phyloP scores from a whole-genome alignment of 352 stramenopile species.

The Elongisporangium undulatum region DNA sequence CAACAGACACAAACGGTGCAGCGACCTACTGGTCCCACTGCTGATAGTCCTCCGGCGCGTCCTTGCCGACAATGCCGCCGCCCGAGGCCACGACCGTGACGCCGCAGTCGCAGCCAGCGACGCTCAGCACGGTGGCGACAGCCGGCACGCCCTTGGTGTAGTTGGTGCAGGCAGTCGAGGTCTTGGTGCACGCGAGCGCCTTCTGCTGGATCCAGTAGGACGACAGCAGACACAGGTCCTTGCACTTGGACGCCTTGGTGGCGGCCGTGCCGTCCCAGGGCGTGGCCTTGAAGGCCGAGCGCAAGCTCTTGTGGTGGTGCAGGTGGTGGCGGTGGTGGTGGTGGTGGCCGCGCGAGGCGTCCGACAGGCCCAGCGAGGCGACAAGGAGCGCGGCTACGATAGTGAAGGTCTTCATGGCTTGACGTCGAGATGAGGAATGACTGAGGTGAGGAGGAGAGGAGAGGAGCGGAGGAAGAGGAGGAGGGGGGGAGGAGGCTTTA shows the following conservation, averaged over 20 bases:
- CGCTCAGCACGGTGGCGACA: conserved; percentile 44
- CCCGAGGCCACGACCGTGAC: conserved; percentile 5
- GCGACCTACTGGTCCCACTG: neutral
- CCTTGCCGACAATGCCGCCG: neutral
- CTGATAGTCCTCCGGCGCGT: neutral
- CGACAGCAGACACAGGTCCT: conserved; percentile 50
- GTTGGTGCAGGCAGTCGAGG: conserved; percentile 43
- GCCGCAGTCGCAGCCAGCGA: conserved; percentile 51
- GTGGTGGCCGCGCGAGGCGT: neutral
- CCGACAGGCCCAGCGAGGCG: neutral
- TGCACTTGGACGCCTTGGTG: conserved; percentile 49
- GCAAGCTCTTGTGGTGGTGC: neutral
- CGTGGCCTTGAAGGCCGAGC: conserved; percentile 44
- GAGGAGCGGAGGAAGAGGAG: too few relatives aligned
- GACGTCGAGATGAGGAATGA: neutral
- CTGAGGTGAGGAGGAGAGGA: too few relatives aligned
- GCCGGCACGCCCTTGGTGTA: conserved; percentile 46
- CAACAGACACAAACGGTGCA: neutral
- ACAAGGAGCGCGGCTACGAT: neutral
- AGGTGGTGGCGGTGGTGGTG: neutral
- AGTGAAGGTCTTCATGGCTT: neutral
- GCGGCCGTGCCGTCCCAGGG: conserved; percentile 51
- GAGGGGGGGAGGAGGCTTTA: too few relatives aligned
- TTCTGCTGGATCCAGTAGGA: conserved; percentile 60
- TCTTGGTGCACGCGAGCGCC: conserved; percentile 51